Base-by-base conservation (phyloP, 1,139 yeast species). In the Sugiyamaella xylanicola region DNA sequence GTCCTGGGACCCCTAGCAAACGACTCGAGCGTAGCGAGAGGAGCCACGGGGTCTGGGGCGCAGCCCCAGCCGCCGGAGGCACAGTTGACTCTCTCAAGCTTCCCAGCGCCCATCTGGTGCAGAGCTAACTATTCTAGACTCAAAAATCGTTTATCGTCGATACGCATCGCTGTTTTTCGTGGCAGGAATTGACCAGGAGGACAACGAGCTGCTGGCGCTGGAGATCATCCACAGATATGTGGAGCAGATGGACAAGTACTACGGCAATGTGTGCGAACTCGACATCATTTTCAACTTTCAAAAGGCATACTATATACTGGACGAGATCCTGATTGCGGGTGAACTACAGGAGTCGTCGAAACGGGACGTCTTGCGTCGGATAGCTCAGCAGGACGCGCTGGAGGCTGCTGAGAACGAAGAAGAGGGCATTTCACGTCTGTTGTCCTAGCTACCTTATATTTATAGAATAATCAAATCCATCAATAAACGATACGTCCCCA, bases 221-320 rank as follows among this genome's bases (percentile, higher is more conserved):
- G 99, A 95, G 66, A 77, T 87, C 29, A 86, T 95, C 53, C 99
- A 95, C 69, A 78, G 98, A 58, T 95, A 86, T 69, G 99, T 95
- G 50, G 99, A 95, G 71, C 91, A 89, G 65, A 90, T 93, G 96
- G 99, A 93, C 75, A 86, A 87, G 67, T 84, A 91, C 64, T 93
- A 89, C 68, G 98, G 97, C n/a, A 93, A 91, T 68, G 99, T 93
- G 19, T 88, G 97, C 73, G 97, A 91, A 68, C 68, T 73, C 29
- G 75, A 92, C 72, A 91, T 93, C 60, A 93, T 93, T 53, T 93
- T 93, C 80, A 95, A 95, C 64, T 93, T 93, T 73, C 88, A 87
- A 65, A 87, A 89, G 69, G 98, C 98, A 0, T 93, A 93, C 70
- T 88, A 89, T 71, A 86, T 93, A 16, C 76, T 95, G 62, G 97